These are phyloP conservation scores for Neoboletus brunneissimus DNA, from an alignment of 768 basidiomycete genomes.

Conservation along the genomic window DNA sequence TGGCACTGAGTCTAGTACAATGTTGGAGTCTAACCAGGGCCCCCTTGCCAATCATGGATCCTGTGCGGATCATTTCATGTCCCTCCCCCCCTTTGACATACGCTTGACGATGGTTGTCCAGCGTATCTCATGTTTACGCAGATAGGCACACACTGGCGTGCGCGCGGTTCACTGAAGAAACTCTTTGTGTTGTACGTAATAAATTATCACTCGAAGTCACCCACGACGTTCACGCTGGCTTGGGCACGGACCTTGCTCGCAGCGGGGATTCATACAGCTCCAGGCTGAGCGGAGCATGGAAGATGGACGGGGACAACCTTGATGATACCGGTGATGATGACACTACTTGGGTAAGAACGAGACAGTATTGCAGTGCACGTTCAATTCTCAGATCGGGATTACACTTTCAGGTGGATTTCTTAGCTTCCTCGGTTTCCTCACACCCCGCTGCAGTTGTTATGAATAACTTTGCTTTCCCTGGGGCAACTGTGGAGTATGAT, in stretches of 20 bases:
- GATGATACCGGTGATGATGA: not conserved
- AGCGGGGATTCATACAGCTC: constrained; percentile 16
- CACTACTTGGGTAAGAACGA: constrained; percentile 7
- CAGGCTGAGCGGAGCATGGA: not conserved
- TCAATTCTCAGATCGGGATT: not conserved
- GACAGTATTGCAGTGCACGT: not conserved
- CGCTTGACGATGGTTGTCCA: not conserved
- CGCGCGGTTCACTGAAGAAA: not conserved
- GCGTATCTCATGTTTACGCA: not conserved
- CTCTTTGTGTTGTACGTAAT: constrained; percentile 10
- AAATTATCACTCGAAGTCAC: not conserved
- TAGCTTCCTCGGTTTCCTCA: not conserved
- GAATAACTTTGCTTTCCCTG: constrained; percentile 11
- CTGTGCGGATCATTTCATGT: not conserved
- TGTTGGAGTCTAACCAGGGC: not conserved
- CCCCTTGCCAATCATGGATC: not conserved
- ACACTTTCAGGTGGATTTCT: constrained; percentile 6
- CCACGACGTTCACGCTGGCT: not conserved
- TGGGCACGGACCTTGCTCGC: not conserved
- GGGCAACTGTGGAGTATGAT: constrained; percentile 7
- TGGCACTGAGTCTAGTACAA: not conserved
- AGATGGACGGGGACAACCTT: not conserved
- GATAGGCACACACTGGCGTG: constrained; percentile 2
- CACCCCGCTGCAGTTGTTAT: not conserved
- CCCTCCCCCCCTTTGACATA: not conserved